Percentiles rank a stretch among this genome's conserved stretches.
Conservation (phyloP, 331 rosid genomes). For the Acacia concinna region DNA sequence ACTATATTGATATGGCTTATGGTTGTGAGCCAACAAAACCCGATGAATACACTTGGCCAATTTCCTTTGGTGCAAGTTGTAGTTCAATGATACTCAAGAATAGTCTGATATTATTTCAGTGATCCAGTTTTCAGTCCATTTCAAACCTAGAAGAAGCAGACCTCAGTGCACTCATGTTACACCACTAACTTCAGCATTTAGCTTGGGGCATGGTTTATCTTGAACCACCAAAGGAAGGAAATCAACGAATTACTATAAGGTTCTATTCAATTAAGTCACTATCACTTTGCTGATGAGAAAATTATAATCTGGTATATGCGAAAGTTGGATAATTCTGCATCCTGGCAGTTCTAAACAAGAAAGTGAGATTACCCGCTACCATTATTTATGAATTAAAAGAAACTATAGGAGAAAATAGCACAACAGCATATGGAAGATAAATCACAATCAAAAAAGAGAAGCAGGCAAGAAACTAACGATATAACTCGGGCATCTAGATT, state of each 20-base stretch:
- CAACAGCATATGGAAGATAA: slow-evolving; percentile 13
- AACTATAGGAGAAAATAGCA: not conserved
- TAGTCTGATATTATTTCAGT: slow-evolving; percentile 16
- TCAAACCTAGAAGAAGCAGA: slow-evolving; percentile 29
- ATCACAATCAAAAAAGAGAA: slow-evolving; percentile 25
- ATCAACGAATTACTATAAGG: slow-evolving; percentile 7
- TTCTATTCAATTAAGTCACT: not conserved
- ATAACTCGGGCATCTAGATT: slow-evolving; percentile 93
- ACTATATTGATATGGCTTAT: not conserved
- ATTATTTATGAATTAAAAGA: slow-evolving; percentile 5
- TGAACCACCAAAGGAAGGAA: slow-evolving; percentile 20
- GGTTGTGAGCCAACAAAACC: slow-evolving; percentile 11
- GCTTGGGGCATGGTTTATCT: slow-evolving; percentile 1
- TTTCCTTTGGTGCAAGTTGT: slow-evolving; percentile 4
- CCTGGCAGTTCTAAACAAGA: slow-evolving; percentile 19
- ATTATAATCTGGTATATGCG: not conserved
- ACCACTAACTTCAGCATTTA: not conserved
- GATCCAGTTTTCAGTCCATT: slow-evolving; percentile 12
- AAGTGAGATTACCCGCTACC: not conserved
- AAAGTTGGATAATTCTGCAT: slow-evolving; percentile 21
- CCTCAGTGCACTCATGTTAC: slow-evolving; percentile 13
- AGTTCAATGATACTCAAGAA: slow-evolving; percentile 16
- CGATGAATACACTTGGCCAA: not conserved
- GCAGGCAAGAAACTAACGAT: slow-evolving; percentile 73
- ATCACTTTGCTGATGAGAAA: slow-evolving; percentile 5